These are phyloP conservation scores for Colletotrichum endophyticum DNA, from an alignment of 2,329 filamentous ascomycete species.

Conservation along the genomic window DNA sequence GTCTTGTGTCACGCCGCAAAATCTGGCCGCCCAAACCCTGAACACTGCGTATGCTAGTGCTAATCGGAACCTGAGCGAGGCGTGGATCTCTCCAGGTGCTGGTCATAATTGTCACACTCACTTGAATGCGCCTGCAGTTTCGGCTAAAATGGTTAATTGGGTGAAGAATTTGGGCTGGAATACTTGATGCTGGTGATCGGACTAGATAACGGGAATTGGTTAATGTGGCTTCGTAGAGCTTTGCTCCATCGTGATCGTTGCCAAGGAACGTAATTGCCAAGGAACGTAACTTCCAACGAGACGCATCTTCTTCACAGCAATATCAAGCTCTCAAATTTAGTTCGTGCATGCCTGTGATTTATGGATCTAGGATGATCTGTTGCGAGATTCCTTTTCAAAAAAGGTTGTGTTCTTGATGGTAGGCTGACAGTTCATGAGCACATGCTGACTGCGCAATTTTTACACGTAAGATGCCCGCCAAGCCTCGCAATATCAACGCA, in stretches of 20 bases:
- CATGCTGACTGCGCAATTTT: background rate
- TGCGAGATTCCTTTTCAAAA: background rate
- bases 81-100: background rate
- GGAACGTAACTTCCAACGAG: background rate
- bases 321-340: background rate
- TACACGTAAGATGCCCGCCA: fast-evolving
- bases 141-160: background rate
- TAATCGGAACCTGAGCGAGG: background rate
- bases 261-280: background rate
- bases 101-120: background rate
- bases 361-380: fast-evolving
- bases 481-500: background rate
- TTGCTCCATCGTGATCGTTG: background rate
- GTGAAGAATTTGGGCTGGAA: background rate
- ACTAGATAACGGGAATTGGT: background rate
- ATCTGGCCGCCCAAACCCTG: background rate
- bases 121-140: background rate
- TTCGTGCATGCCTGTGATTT: background rate
- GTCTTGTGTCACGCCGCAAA: background rate
- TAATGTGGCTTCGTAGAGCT: background rate
- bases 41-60: background rate
- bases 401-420: background rate
- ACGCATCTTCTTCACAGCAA: background rate
- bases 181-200: background rate
- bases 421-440: background rate